Conservation (phyloP, 331 rosid genomes). For the Malus hybrid region DNA sequence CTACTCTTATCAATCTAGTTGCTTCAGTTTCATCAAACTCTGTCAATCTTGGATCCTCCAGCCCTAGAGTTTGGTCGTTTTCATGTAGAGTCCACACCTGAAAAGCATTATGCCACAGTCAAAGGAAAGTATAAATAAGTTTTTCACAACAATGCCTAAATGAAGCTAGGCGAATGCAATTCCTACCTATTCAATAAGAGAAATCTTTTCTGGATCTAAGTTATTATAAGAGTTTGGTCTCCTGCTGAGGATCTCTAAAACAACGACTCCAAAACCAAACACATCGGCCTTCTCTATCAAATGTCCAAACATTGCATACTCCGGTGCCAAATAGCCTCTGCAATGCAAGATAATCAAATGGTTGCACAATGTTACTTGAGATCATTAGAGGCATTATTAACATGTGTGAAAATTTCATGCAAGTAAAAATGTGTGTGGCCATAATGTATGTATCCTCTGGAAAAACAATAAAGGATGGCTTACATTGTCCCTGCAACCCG, state of each 20-base stretch:
- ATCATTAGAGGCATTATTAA: background rate
- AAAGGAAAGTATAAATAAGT: background rate
- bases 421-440: too few species aligned
- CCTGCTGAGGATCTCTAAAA: slow-evolving; percentile 17
- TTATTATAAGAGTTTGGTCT: slow-evolving; percentile 6
- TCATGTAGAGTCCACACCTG: slow-evolving; percentile 26
- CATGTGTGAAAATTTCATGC: too few species aligned
- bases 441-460: too few species aligned
- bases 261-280: slow-evolving; percentile 17
- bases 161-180: background rate
- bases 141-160: background rate
- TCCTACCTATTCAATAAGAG: slow-evolving; percentile 17
- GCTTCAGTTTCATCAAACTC: too few species aligned
- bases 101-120: background rate
- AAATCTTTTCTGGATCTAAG: background rate
- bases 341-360: background rate
- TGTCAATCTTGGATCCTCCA: slow-evolving; percentile 14
- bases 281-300: slow-evolving; percentile 27
- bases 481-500: too few species aligned
- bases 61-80: background rate
- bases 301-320: slow-evolving; percentile 23
- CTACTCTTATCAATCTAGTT: too few species aligned
- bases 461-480: too few species aligned
- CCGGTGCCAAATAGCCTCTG: slow-evolving; percentile 23
- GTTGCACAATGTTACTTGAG: background rate